phyloP scores from a whole-genome alignment of 164 flowering plant species.

The Platanus orientalis region DNA sequence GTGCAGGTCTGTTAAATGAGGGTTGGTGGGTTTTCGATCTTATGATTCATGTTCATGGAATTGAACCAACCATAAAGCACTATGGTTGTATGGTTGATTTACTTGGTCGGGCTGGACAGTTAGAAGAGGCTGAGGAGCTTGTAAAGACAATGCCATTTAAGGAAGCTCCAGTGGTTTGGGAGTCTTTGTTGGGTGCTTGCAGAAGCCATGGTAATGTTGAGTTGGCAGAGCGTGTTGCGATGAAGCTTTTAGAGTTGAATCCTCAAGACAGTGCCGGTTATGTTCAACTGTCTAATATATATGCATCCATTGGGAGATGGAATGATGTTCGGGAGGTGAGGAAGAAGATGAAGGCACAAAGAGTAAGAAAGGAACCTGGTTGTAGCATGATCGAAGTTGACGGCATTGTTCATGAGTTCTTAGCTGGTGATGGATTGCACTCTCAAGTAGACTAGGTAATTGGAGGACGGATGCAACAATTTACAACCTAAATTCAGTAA shows the following conservation, averaged over 20 bases:
- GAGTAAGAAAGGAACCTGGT: constrained; percentile 34
- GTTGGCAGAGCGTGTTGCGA: constrained; percentile 27
- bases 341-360: too few relatives aligned
- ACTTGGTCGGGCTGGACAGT: too few relatives aligned
- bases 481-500: too few relatives aligned
- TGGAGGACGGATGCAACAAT: too few relatives aligned
- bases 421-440: constrained; percentile 30
- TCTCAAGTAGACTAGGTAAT: constrained; percentile 4
- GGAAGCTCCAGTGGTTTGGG: constrained; percentile 25
- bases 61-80: too few relatives aligned
- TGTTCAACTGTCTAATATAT: constrained; percentile 34
- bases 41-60: too few relatives aligned
- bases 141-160: constrained; percentile 15
- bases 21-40: too few relatives aligned
- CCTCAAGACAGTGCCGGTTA: constrained; percentile 27
- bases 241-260: constrained; percentile 29
- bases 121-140: constrained; percentile 35
- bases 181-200: constrained; percentile 33
- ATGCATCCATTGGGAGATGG: constrained; percentile 30
- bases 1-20: too few relatives aligned
- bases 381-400: constrained; percentile 40
- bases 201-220: constrained; percentile 27
- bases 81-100: too few relatives aligned
- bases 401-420: constrained; percentile 37
- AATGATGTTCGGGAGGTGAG: constrained; percentile 29